Evolutionary conservation across 495 filamentous ascomycete species (phyloP).

Genomic region (Aspergillus leporis): DNA sequence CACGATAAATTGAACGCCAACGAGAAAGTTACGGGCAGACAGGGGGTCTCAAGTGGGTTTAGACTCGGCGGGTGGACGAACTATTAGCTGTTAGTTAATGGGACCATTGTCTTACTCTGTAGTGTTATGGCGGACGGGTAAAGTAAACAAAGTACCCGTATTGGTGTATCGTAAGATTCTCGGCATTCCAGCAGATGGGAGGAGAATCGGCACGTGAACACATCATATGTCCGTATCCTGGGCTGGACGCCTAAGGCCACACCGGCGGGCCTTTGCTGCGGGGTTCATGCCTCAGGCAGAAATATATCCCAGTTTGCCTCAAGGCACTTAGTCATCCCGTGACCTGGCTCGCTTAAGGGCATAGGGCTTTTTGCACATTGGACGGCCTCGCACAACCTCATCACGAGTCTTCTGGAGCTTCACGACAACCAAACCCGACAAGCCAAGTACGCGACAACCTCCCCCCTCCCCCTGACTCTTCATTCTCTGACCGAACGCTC

Average conservation of each 20-base stretch:
- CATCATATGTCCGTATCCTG: background rate
- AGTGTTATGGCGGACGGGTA: background rate
- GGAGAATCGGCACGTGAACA: slow-evolving; percentile 17
- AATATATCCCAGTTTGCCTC: background rate
- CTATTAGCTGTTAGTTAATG: slow-evolving; percentile 22
- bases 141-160: slow-evolving; percentile 28
- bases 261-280: too few relatives aligned
- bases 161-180: slow-evolving; percentile 18
- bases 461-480: slow-evolving; percentile 20
- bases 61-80: slow-evolving; percentile 12
- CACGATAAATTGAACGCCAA: slow-evolving; percentile 6
- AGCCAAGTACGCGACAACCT: slow-evolving; percentile 45
- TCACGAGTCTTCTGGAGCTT: slow-evolving; percentile 40
- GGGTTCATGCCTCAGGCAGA: background rate
- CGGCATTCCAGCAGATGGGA: background rate
- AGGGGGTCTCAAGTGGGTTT: slow-evolving; percentile 14
- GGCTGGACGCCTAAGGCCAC: background rate
- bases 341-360: slow-evolving; percentile 19
- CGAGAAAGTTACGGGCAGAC: slow-evolving; percentile 23
- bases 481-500: slow-evolving; percentile 30
- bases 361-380: background rate
- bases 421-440: slow-evolving; percentile 49
- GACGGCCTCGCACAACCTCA: slow-evolving; percentile 42
- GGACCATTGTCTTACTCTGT: background rate
- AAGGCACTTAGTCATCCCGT: slow-evolving; percentile 19